Conservation (phyloP, 345 rosid species). For the Eucalyptus regnans region DNA sequence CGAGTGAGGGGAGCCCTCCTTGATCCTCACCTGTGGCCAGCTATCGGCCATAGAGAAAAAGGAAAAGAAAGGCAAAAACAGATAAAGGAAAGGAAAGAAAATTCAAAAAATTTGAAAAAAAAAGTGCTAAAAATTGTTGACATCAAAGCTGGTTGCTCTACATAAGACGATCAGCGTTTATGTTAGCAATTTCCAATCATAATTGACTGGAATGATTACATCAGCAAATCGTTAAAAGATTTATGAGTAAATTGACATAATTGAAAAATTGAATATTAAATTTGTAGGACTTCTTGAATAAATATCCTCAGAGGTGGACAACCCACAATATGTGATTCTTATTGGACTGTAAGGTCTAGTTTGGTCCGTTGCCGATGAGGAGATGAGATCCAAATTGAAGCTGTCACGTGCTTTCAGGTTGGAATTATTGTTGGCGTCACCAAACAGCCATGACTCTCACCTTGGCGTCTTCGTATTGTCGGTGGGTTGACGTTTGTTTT, state of each 20-base stretch:
- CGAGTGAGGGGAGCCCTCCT: too few relatives aligned
- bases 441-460: neutral
- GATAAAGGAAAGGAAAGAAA: too few relatives aligned
- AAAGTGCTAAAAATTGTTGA: too few relatives aligned
- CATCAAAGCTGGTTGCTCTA: accelerated
- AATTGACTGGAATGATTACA: accelerated
- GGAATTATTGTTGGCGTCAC: neutral
- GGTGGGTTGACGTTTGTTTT: neutral
- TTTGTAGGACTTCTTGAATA: neutral
- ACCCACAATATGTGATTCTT: neutral
- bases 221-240: neutral
- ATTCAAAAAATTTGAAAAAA: too few relatives aligned
- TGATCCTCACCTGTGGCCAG: accelerated
- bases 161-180: accelerated
- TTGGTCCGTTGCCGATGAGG: neutral
- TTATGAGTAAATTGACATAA: neutral
- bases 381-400: neutral
- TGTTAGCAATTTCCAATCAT: accelerated
- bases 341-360: neutral
- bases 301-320: neutral
- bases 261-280: too few relatives aligned
- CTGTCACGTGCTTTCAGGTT: neutral
- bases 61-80: too few relatives aligned
- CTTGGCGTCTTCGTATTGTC: neutral
- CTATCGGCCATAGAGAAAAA: too few relatives aligned